Evolutionary conservation across 2,329 filamentous ascomycete genomes (phyloP).

Genomic region (Cordyceps pruinosa): DNA sequence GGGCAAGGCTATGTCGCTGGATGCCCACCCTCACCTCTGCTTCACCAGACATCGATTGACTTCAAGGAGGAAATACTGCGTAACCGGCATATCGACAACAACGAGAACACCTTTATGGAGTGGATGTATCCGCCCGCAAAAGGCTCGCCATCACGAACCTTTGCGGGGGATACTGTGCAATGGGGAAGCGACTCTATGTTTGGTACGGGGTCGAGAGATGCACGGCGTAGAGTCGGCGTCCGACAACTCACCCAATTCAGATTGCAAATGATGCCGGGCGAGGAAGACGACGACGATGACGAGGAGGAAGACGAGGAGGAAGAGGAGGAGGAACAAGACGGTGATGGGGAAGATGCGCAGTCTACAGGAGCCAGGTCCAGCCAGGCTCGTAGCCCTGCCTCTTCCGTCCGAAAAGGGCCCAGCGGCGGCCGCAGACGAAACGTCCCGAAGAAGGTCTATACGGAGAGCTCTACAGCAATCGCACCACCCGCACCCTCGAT

Average conservation of each 20-base stretch:
- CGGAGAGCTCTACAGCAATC: neutral
- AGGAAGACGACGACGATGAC: constrained; percentile 1
- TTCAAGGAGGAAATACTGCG: constrained; percentile 8
- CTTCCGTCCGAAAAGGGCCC: neutral
- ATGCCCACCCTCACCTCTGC: neutral
- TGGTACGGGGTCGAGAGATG: neutral
- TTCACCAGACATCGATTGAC: constrained; percentile 6
- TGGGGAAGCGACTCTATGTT: constrained; percentile 10
- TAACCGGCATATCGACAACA: neutral
- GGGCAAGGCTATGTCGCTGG: neutral
- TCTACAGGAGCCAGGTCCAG: neutral
- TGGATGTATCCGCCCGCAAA: neutral
- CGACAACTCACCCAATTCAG: constrained; percentile 9
- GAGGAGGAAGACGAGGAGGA: neutral
- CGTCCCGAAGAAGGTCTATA: neutral
- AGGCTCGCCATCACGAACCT: neutral
- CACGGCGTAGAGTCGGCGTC: neutral
- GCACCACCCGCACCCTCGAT: neutral
- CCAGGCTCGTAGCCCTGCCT: neutral
- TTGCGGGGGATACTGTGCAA: neutral
- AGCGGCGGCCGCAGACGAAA: neutral
- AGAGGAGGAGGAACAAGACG: neutral
- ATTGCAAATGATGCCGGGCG: constrained; percentile 1
- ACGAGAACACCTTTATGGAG: constrained; percentile 8
- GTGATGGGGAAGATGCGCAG: neutral